These are phyloP conservation scores for Seminavis robusta DNA, from an alignment of 108 stramenopile genomes.

Conservation along the genomic window DNA sequence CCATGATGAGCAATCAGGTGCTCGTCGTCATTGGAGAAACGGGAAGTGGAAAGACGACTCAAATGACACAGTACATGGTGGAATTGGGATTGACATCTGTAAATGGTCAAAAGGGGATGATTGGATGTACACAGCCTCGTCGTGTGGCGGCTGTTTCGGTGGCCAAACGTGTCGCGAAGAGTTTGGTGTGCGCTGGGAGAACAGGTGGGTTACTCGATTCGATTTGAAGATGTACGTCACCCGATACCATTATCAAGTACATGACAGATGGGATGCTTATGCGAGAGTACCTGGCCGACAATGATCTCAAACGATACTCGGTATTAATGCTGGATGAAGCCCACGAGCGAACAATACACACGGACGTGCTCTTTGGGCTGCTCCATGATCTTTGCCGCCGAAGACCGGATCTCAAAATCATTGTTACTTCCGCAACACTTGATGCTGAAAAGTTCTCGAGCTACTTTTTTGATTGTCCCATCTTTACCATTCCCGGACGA, in stretches of 20 bases:
- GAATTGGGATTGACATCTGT: slow-evolving; percentile 94
- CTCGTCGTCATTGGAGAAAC: slow-evolving; percentile 98
- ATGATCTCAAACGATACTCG: slow-evolving; percentile 82
- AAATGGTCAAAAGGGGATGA: slow-evolving; percentile 80
- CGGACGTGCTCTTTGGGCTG: slow-evolving; percentile 97
- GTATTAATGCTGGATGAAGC: slow-evolving; percentile 96
- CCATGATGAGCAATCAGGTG: slow-evolving; percentile 84
- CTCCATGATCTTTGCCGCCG: slow-evolving; percentile 90
- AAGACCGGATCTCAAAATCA: slow-evolving; percentile 89
- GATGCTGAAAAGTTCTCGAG: slow-evolving; percentile 97
- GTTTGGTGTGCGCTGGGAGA: slow-evolving; percentile 93
- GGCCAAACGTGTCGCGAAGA: slow-evolving; percentile 99
- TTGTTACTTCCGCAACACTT: slow-evolving; percentile 95
- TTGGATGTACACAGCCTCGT: slow-evolving; percentile 98
- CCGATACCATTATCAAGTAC: slow-evolving; percentile 95
- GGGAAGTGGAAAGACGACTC: slow-evolving; percentile 90
- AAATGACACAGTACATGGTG: slow-evolving; percentile 98
- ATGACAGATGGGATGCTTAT: slow-evolving; percentile 99
- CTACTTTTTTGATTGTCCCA: slow-evolving; percentile 95
- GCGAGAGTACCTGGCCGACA: slow-evolving; percentile 93
- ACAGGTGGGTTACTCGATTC: slow-evolving; percentile 97
- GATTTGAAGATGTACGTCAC: slow-evolving; percentile 98
- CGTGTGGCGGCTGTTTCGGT: slow-evolving; percentile 97
- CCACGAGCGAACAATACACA: slow-evolving; percentile 98
- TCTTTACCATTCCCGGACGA: slow-evolving; percentile 97